These are phyloP conservation scores for Brettanomyces naardenensis DNA, from an alignment of 805 yeast species.

Conservation along the genomic window DNA sequence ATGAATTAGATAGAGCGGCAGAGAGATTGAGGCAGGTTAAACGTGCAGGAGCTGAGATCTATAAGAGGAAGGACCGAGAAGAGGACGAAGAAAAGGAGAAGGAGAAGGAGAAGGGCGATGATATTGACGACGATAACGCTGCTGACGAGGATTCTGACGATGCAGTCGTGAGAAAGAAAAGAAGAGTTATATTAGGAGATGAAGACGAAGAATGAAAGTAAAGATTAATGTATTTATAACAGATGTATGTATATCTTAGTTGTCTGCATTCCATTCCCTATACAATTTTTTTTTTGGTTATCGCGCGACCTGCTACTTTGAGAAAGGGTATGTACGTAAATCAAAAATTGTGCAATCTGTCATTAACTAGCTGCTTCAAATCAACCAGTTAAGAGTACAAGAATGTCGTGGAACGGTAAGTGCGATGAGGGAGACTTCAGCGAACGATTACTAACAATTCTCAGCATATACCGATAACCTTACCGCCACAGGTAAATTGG, in stretches of 20 bases:
- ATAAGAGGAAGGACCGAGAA: constrained; percentile 38
- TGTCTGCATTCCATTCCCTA: too few species aligned
- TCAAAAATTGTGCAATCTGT: too few species aligned
- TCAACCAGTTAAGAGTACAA: constrained; percentile 3
- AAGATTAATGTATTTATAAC: background rate
- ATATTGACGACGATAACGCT: constrained; percentile 38
- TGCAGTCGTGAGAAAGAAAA: constrained; percentile 35
- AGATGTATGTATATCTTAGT: too few species aligned
- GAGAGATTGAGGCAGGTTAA: constrained; percentile 50
- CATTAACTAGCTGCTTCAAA: too few species aligned
- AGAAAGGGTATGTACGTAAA: too few species aligned
- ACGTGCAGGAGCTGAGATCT: constrained; percentile 46
- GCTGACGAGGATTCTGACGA: constrained; percentile 1
- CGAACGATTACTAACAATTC: background rate
- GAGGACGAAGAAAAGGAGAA: constrained; percentile 40
- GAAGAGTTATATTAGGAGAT: constrained; percentile 27
- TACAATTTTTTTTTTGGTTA: too few species aligned
- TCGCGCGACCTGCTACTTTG: too few species aligned
- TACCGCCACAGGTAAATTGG: constrained; percentile 78
- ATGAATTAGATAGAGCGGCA: constrained; percentile 43
- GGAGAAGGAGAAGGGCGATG: constrained; percentile 36
- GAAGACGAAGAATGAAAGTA: constrained; percentile 41
- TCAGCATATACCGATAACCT: constrained; percentile 93
- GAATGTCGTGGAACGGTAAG: constrained; percentile 30
- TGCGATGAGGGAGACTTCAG: constrained; percentile 2